Percentiles rank a stretch among this genome's conserved stretches.
phyloP scores from a whole-genome alignment of 2,329 filamentous ascomycete species.

The Pseudogymnoascus destructans region DNA sequence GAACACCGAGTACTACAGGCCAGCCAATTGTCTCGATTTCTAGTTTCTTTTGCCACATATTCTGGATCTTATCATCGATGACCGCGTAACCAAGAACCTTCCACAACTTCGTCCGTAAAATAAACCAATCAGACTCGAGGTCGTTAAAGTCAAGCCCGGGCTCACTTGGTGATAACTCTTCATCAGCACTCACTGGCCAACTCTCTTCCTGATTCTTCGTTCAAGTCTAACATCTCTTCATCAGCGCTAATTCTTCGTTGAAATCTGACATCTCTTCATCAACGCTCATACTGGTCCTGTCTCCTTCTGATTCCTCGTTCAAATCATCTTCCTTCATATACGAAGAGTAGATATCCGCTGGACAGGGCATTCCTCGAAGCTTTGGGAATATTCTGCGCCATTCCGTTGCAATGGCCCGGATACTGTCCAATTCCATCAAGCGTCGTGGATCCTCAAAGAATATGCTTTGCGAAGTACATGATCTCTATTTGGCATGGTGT shows the following conservation, averaged over 20 bases:
- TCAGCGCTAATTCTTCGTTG: not conserved
- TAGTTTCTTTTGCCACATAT: not conserved
- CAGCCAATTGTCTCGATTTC: not conserved
- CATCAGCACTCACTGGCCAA: not conserved
- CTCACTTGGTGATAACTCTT: not conserved
- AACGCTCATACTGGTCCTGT: not conserved
- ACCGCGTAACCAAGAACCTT: not conserved
- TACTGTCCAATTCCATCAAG: slow-evolving; percentile 10
- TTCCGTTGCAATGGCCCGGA: slow-evolving; percentile 9
- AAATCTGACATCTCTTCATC: too few relatives aligned
- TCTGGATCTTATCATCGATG: too few relatives aligned
- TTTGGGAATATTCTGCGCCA: slow-evolving; percentile 10
- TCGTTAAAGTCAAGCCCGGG: not conserved
- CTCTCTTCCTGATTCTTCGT: not conserved
- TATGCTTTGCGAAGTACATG: not conserved
- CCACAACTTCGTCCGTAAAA: not conserved
- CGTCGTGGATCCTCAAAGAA: slow-evolving; percentile 10
- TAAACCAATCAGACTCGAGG: not conserved
- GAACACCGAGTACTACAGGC: not conserved
- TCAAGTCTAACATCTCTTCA: not conserved
- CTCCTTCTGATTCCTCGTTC: not conserved
- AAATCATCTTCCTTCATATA: slow-evolving; percentile 11
- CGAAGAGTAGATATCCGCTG: slow-evolving; percentile 10
- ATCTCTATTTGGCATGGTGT: too few relatives aligned
- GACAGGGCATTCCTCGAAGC: slow-evolving; percentile 11